Conservation (phyloP, 306 rosid genomes). For the Lathyrus sativus region DNA sequence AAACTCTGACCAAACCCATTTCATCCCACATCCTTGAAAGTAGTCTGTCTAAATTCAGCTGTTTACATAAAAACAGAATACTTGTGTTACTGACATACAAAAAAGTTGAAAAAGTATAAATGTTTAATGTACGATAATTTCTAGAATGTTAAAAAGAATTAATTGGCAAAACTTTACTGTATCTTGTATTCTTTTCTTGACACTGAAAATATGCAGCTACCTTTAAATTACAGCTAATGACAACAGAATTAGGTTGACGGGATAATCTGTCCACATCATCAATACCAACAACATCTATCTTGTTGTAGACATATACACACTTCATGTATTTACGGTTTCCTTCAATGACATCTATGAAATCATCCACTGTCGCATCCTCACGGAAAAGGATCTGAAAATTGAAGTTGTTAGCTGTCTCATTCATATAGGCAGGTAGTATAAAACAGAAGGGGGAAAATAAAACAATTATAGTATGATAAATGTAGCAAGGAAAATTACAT, state of each 20-base stretch:
- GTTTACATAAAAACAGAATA: constrained; percentile 43
- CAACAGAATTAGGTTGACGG: constrained; percentile 91
- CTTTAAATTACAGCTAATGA: constrained; percentile 94
- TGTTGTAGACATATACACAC: constrained; percentile 96
- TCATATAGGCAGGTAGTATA: constrained; percentile 3
- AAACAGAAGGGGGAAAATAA: constrained; percentile 4
- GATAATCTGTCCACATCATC: constrained; percentile 97
- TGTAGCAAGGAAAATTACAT: constrained; percentile 18
- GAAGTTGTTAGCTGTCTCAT: constrained; percentile 28
- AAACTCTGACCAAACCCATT: constrained; percentile 98
- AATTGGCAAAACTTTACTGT: background rate
- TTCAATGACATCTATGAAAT: constrained; percentile 97
- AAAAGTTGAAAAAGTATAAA: background rate
- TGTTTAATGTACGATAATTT: background rate
- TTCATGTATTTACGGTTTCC: constrained; percentile 99
- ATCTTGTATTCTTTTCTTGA: constrained; percentile 19
- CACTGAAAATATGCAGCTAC: constrained; percentile 46
- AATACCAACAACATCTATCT: constrained; percentile 93
- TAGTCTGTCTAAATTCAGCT: constrained; percentile 95
- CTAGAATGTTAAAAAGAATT: background rate
- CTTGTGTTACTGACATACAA: background rate
- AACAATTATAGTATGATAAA: constrained; percentile 1
- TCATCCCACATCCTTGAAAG: constrained; percentile 98
- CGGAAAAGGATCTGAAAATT: constrained; percentile 83
- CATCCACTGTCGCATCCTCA: constrained; percentile 98